Base-by-base conservation (phyloP, 108 stramenopile species). In the Conticribra guillardii region DNA sequence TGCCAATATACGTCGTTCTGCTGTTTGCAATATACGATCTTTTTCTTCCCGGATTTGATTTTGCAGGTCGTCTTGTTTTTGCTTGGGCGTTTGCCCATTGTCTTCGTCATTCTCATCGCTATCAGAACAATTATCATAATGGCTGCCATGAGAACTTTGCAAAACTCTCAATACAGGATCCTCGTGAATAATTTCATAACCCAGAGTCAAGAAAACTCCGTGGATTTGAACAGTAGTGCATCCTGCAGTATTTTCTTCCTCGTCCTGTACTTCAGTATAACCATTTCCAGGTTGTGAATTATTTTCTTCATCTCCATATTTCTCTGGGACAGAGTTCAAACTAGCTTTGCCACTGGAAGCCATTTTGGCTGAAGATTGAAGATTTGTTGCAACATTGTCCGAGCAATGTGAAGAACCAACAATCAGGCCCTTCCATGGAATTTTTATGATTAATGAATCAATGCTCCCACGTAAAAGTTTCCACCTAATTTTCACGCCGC, bases 341-440 rank as follows among this genome's bases (percentile, higher is more conserved):
- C 11, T 41, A 11, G 37, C 8, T 41, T 41, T 41, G 37, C 37
- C 37, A 9, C n/a, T n/a, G n/a, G n/a, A n/a, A n/a, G 37, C 5
- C 8, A 41, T 5, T 41, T 41, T 41, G 37, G 5, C 11, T 41
- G 37, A 41, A 41, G 5, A 41, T 41, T 41, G 5, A 9, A 9
- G 8, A 5, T 41, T 11, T 9, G 5, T 41, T 5, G 37, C 37
- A 41, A 41, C 5, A 41, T 41, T 41, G 37, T 41, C 37, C 8
- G 37, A 41, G 37, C 37, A 76, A 69, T 65, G 63, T 27, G 64
- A 64, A 37, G 76, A 69, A 2, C 69, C 76, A 47, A 77, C 57
- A 31, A 77, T 49, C 23, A 77, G 57, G 18, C 50, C 41, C 51
- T 77, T 77, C 76, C 76, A 77, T 3, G 76, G 76, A 30, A 77